Percentiles rank a stretch among this genome's conserved stretches.
These are phyloP conservation scores for Geosmithia morbida DNA, from an alignment of 2,329 filamentous ascomycete genomes.

Conservation along the genomic window DNA sequence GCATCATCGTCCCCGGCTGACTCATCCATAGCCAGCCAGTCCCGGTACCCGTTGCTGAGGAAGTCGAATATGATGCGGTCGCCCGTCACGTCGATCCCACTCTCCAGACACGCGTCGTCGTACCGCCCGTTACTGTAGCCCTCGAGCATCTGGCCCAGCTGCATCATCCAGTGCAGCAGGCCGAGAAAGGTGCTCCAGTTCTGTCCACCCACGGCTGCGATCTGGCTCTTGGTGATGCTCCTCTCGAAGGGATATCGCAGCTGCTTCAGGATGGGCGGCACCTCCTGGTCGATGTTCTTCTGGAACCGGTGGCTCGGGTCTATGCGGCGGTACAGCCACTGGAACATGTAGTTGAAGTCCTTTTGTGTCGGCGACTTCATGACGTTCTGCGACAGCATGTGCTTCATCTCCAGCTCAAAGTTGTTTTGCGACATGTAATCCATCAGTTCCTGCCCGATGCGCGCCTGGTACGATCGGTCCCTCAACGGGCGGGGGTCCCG, in stretches of 20 bases:
- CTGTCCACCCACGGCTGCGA: slow-evolving; percentile 86
- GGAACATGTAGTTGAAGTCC: slow-evolving; percentile 95
- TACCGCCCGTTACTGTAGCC: slow-evolving; percentile 66
- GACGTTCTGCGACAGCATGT: slow-evolving; percentile 78
- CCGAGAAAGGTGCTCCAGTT: slow-evolving; percentile 96
- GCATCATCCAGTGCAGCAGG: slow-evolving; percentile 98
- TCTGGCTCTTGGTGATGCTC: slow-evolving; percentile 91
- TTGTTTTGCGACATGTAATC: slow-evolving; percentile 90
- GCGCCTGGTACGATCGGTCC: slow-evolving; percentile 64
- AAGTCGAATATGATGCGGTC: slow-evolving; percentile 94
- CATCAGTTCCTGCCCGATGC: slow-evolving; percentile 76
- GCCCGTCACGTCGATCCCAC: slow-evolving; percentile 72
- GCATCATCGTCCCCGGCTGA: slow-evolving; percentile 78
- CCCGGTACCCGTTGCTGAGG: slow-evolving; percentile 74
- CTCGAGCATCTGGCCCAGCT: slow-evolving; percentile 86
- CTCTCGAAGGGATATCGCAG: slow-evolving; percentile 90
- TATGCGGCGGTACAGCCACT: slow-evolving; percentile 93
- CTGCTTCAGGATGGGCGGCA: slow-evolving; percentile 83
- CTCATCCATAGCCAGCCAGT: slow-evolving; percentile 88
- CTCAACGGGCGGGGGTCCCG: slow-evolving; percentile 76
- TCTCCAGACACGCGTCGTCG: slow-evolving; percentile 79
- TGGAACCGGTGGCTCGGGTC: slow-evolving; percentile 88
- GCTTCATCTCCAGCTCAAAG: slow-evolving; percentile 96
- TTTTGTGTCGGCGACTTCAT: slow-evolving; percentile 94
- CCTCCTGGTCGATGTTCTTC: slow-evolving; percentile 90